Evolutionary conservation across 306 rosid species (phyloP).

Genomic region (Quercus robur): DNA sequence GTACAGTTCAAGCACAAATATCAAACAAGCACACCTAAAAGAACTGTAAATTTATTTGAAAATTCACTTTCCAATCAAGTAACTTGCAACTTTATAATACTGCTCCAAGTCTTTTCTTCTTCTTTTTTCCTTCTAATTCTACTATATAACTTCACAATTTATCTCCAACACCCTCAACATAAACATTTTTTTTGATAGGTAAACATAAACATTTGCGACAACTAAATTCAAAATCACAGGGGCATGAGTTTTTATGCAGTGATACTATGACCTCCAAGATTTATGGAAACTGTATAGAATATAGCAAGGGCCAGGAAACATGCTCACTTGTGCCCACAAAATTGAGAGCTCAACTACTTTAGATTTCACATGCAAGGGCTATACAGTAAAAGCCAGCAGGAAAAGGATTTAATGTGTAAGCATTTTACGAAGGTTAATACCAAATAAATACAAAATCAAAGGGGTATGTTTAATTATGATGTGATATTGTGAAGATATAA

Average conservation of each 20-base stretch:
- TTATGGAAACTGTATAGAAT: neutral
- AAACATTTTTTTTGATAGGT: neutral
- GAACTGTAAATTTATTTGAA: neutral
- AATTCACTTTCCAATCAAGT: neutral
- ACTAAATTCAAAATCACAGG: neutral
- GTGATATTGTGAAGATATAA: constrained; percentile 7
- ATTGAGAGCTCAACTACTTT: too few relatives aligned
- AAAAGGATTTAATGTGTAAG: too few relatives aligned
- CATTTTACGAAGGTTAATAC: too few relatives aligned
- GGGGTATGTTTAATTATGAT: neutral
- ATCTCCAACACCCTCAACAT: neutral
- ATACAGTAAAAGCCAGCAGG: too few relatives aligned
- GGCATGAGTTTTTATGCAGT: constrained; percentile 1
- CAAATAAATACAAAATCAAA: neutral
- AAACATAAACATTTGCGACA: neutral
- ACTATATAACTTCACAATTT: neutral
- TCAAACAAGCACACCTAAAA: neutral
- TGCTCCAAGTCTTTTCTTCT: neutral
- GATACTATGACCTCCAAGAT: neutral
- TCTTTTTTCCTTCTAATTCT: too few relatives aligned
- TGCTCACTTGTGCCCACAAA: too few relatives aligned
- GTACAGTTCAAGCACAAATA: neutral
- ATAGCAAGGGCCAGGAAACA: too few relatives aligned
- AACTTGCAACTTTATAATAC: neutral
- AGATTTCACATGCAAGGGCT: too few relatives aligned